Conservation (phyloP, 2,329 filamentous ascomycete species). For the Trichoderma atrobrunneum region DNA sequence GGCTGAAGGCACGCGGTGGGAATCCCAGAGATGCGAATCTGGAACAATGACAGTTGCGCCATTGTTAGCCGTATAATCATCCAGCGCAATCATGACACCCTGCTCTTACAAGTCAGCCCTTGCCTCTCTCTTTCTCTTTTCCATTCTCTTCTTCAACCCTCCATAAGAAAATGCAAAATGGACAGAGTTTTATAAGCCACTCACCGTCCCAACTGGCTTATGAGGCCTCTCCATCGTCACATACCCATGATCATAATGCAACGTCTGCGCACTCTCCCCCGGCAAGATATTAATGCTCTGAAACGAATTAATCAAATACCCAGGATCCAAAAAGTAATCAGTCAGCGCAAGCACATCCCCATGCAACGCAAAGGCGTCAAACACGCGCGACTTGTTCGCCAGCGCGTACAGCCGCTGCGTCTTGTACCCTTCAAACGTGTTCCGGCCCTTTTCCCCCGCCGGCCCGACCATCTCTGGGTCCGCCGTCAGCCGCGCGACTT, state of each 20-base stretch:
- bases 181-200: neutral
- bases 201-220: conserved; percentile 33
- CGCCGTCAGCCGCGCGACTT: conserved; percentile 26
- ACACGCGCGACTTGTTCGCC: conserved; percentile 37
- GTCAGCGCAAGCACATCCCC: conserved; percentile 38
- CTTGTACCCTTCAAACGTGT: conserved; percentile 37
- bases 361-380: conserved; percentile 37
- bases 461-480: conserved; percentile 25
- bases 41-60: conserved; percentile 38
- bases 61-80: conserved; percentile 33
- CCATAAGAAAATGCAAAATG: neutral
- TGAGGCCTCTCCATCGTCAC: conserved; percentile 35
- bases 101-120: neutral
- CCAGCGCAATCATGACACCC: conserved; percentile 32
- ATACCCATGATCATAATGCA: conserved; percentile 35
- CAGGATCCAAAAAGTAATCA: conserved; percentile 39
- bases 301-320: conserved; percentile 35
- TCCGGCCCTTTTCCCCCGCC: conserved; percentile 31
- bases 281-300: conserved; percentile 40
- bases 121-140: neutral
- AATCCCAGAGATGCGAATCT: conserved; percentile 35
- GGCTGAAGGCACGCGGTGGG: conserved; percentile 22
- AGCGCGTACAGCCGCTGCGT: conserved; percentile 40
- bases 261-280: conserved; percentile 36
- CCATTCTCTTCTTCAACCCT: neutral